These are phyloP conservation scores for Epithele typhae DNA, from an alignment of 768 basidiomycete species.

Conservation along the genomic window DNA sequence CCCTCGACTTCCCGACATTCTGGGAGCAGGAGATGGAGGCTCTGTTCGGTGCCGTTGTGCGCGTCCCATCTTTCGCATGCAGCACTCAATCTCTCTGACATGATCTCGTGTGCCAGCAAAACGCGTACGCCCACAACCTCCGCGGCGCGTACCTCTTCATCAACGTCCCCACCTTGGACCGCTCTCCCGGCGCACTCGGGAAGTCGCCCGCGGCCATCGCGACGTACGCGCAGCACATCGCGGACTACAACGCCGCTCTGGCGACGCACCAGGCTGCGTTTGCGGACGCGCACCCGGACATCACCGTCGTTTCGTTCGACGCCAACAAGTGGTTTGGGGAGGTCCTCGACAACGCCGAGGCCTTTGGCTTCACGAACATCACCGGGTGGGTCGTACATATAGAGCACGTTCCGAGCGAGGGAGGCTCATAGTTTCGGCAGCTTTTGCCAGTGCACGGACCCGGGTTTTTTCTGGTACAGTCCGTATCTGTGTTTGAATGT, in stretches of 20 bases:
- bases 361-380: conserved; percentile 43
- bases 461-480: conserved; percentile 53
- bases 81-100: not conserved
- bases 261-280: conserved; percentile 32
- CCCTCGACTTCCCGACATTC: conserved; percentile 44
- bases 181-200: conserved; percentile 36
- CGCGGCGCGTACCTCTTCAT: conserved; percentile 44
- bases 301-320: conserved; percentile 44
- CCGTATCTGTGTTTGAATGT: conserved; percentile 27
- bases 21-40: conserved; percentile 46
- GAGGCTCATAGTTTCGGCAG: conserved; percentile 19
- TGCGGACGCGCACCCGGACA: conserved; percentile 33
- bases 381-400: conserved; percentile 31
- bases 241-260: conserved; percentile 40
- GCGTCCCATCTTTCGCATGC: conserved; percentile 12
- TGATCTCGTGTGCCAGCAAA: too few species aligned
- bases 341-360: conserved; percentile 36
- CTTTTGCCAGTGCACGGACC: conserved; percentile 47
- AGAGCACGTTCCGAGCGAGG: too few species aligned
- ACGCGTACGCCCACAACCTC: conserved; percentile 37
- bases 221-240: conserved; percentile 33
- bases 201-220: conserved; percentile 30
- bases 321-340: conserved; percentile 45
- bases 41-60: conserved; percentile 47
- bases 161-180: conserved; percentile 53